Evolutionary conservation across 2,329 filamentous ascomycete species (phyloP), one percentile per base, ranked within the genome.

Genomic region (Tolypocladium tundrense): DNA sequence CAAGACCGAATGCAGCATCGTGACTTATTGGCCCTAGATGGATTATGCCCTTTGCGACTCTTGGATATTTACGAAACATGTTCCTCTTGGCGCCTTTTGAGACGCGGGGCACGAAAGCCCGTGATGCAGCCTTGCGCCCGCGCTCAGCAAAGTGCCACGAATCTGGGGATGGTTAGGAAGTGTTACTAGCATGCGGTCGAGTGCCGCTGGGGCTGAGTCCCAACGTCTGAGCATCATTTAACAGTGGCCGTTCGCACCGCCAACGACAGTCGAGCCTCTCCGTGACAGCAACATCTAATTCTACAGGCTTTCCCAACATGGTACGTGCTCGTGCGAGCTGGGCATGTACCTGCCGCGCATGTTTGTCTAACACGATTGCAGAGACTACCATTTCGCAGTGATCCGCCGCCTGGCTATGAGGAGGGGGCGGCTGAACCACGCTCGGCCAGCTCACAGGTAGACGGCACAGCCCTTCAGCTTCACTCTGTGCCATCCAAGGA

Each of bases 401-500:
- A 37, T 13, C 8, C 40, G 21, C 41, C 53, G 19, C 53, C 40
- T 16, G 35, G 40, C n/a, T 45, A 45, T 10, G 39, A 45, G 27
- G 53, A 45, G 27, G 53, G 24, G 37, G 27, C 27, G 14, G 4
- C 40, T n/a, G 40, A 6, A 54, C 11, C 19, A 4, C n/a, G 31
- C 3, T 35, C 27, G 14, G 41, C 42, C 31, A 37, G 11, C 19
- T 57, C n/a, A 2, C 58, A 62, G 5, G 53, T 40, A 16, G 61
- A 58, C 1, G 13, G 39, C n/a, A 24, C 50, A 51, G 42, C 62
- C n/a, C 60, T 72, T n/a, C 61, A 62, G n/a, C 68, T 81, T 7
- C 73, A 80, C 54, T 71, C 76, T 0, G 58, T 79, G 4, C 62
- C 70, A 0, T 63, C 65, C 3, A 62, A 65, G 2, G 69, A 77